Evolutionary conservation across 495 filamentous ascomycete genomes (phyloP).

Genomic region (Xylaria flabelliformis): DNA sequence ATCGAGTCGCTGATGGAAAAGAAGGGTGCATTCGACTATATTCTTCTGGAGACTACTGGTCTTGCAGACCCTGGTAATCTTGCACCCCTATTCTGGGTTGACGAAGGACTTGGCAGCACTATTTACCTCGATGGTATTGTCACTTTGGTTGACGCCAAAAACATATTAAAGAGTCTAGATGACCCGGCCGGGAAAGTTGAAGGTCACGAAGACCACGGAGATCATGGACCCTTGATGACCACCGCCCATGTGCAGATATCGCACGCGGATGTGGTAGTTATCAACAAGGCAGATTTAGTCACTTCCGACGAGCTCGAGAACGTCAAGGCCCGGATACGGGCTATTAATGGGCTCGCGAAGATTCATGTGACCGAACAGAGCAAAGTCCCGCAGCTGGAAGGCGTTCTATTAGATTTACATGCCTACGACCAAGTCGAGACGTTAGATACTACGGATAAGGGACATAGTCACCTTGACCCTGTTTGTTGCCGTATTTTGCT

Average conservation of each 20-base stretch:
- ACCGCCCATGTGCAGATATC: slow-evolving; percentile 96
- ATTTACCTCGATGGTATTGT: slow-evolving; percentile 98
- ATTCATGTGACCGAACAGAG: slow-evolving; percentile 82
- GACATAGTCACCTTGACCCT: slow-evolving; percentile 83
- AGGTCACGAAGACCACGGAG: slow-evolving; percentile 59
- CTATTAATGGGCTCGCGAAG: slow-evolving; percentile 90
- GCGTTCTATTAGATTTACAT: slow-evolving; percentile 85
- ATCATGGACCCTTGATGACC: slow-evolving; percentile 70
- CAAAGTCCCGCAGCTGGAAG: slow-evolving; percentile 79
- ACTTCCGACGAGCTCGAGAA: slow-evolving; percentile 65
- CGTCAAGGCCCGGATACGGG: slow-evolving; percentile 69
- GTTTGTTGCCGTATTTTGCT: slow-evolving; percentile 37
- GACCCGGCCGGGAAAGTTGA: slow-evolving; percentile 69
- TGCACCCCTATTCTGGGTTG: slow-evolving; percentile 96
- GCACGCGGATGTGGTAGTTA: slow-evolving; percentile 92
- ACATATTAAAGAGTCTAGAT: slow-evolving; percentile 80
- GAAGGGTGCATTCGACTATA: slow-evolving; percentile 94
- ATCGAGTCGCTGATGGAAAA: slow-evolving; percentile 97
- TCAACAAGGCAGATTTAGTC: slow-evolving; percentile 96
- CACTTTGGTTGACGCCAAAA: slow-evolving; percentile 94
- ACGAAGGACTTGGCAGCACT: slow-evolving; percentile 89
- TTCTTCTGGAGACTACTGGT: slow-evolving; percentile 95
- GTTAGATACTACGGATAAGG: slow-evolving; percentile 68
- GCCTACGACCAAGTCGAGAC: slow-evolving; percentile 84
- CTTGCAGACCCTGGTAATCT: slow-evolving; percentile 96